Conservation (phyloP, 768 basidiomycete genomes). For the Coprinopsis sp. region DNA sequence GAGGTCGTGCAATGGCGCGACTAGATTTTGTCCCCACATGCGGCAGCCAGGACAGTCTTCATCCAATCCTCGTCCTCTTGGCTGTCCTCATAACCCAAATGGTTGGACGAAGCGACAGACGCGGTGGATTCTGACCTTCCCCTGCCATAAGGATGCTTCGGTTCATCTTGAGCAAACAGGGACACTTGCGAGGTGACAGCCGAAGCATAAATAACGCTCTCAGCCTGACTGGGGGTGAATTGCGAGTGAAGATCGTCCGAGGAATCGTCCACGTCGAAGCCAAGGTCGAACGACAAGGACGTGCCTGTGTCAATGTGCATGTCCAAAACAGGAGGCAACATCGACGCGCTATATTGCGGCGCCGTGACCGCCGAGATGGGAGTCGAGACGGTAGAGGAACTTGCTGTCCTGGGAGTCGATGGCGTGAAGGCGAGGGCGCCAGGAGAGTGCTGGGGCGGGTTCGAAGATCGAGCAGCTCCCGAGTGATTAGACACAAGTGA, state of each 20-base stretch:
- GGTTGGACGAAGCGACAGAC: constrained; percentile 40
- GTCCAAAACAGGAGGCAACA: constrained; percentile 54
- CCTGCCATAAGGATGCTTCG: constrained; percentile 14
- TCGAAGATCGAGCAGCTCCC: neutral
- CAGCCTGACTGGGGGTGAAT: constrained; percentile 6
- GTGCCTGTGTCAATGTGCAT: constrained; percentile 55
- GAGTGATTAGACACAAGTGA: constrained; percentile 13
- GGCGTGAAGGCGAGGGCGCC: constrained; percentile 12
- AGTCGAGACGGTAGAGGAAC: constrained; percentile 47
- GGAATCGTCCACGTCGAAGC: constrained; percentile 31
- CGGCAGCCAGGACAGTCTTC: constrained; percentile 67
- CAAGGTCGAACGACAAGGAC: constrained; percentile 38
- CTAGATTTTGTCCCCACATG: constrained; percentile 34
- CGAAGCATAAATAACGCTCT: constrained; percentile 13
- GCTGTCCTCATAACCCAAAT: constrained; percentile 42
- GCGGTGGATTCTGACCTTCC: constrained; percentile 21
- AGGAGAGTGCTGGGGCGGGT: constrained; percentile 13
- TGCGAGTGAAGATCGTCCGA: neutral
- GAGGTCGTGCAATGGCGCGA: neutral
- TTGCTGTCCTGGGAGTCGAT: constrained; percentile 33
- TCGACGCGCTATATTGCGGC: constrained; percentile 36
- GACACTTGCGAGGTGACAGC: constrained; percentile 20
- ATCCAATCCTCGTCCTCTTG: constrained; percentile 65
- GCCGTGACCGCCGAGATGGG: constrained; percentile 56
- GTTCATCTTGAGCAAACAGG: constrained; percentile 4